phyloP scores from a whole-genome alignment of 495 filamentous ascomycete genomes.

The Penicillium atrosanguineum region DNA sequence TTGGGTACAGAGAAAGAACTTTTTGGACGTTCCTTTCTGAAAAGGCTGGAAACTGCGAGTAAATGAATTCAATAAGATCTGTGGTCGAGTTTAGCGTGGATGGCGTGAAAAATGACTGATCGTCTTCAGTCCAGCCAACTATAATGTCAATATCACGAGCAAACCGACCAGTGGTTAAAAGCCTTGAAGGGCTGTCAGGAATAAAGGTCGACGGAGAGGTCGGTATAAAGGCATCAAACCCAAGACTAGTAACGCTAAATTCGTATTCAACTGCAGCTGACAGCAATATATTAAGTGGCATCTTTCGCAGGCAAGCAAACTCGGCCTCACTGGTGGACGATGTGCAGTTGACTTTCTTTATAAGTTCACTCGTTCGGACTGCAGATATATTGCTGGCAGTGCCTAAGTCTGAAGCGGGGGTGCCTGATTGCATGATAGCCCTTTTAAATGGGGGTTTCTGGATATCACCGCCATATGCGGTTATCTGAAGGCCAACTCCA shows the following conservation, averaged over 20 bases:
- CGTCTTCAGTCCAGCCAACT: slow-evolving; percentile 9
- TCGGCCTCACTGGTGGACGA: slow-evolving; percentile 3
- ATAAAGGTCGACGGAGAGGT: slow-evolving; percentile 7
- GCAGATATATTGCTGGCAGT: background rate
- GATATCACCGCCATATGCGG: slow-evolving; percentile 3
- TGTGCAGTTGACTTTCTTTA: slow-evolving; percentile 6
- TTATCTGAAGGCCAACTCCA: slow-evolving; percentile 12
- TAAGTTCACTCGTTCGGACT: slow-evolving; percentile 3
- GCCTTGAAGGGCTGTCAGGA: slow-evolving; percentile 8
- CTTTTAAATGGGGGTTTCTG: background rate
- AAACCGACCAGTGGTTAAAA: slow-evolving; percentile 8
- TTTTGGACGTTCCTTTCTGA: slow-evolving; percentile 5
- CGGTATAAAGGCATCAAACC: slow-evolving; percentile 7
- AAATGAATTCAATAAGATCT: slow-evolving; percentile 1
- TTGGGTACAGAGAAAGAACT: slow-evolving; percentile 9
- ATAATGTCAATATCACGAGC: slow-evolving; percentile 9
- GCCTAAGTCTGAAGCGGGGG: background rate
- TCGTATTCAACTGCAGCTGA: background rate
- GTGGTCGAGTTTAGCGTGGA: background rate
- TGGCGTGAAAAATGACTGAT: slow-evolving; percentile 5
- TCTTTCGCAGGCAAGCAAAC: slow-evolving; percentile 6
- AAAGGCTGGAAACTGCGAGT: background rate
- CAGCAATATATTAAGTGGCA: slow-evolving; percentile 1
- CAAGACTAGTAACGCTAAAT: background rate
- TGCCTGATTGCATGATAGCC: slow-evolving; percentile 12